phyloP scores from a whole-genome alignment of 306 rosid species.

The Sophora flavescens region DNA sequence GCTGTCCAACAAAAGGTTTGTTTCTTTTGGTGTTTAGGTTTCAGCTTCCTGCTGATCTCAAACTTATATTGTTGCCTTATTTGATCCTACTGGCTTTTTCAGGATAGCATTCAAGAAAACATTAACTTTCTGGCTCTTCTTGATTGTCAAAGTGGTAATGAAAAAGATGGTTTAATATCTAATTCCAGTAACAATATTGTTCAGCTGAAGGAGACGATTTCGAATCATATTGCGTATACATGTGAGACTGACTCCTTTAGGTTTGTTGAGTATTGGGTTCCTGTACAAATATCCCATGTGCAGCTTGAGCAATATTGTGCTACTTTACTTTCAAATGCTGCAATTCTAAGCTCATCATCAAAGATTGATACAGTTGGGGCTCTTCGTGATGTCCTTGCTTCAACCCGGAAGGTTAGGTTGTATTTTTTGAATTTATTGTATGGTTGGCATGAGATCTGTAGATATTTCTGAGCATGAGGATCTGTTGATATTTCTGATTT shows the following conservation, averaged over 20 bases:
- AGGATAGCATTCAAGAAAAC: constrained; percentile 65
- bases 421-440: constrained; percentile 43
- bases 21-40: constrained; percentile 39
- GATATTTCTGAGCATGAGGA: neutral
- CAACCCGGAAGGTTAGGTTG: constrained; percentile 75
- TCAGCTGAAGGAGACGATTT: constrained; percentile 67
- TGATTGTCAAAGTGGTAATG: constrained; percentile 42
- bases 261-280: constrained; percentile 94
- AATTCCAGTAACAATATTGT: constrained; percentile 51
- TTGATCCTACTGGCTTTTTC: constrained; percentile 56
- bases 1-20: constrained; percentile 62
- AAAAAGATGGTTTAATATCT: constrained; percentile 42
- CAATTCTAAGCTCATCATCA: constrained; percentile 61
- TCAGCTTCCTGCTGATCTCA: constrained; percentile 30
- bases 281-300: constrained; percentile 72
- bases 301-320: constrained; percentile 95
- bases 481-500: too few relatives aligned
- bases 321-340: constrained; percentile 68
- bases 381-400: constrained; percentile 63
- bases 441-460: constrained; percentile 23
- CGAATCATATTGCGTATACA: constrained; percentile 58
- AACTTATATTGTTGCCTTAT: constrained; percentile 38
- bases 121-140: constrained; percentile 60
- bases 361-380: constrained; percentile 63
- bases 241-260: constrained; percentile 62